These are phyloP conservation scores for Bonia amplexicaulis DNA, from an alignment of 176 grass and related monocot species.

Conservation along the genomic window DNA sequence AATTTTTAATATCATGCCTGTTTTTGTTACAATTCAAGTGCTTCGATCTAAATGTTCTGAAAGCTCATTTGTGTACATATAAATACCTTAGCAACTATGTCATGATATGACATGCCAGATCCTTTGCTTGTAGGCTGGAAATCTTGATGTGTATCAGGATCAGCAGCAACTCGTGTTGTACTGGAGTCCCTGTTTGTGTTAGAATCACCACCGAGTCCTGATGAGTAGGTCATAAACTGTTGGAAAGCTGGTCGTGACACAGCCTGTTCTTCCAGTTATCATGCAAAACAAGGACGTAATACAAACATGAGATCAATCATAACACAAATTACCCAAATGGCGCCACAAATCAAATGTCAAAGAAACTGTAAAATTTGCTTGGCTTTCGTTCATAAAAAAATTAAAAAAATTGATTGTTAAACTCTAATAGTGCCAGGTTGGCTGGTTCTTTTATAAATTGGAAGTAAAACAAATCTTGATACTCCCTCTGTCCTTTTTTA, in stretches of 20 bases:
- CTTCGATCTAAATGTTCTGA: background rate
- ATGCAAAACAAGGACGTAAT: background rate
- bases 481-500: background rate
- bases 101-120: constrained; percentile 36
- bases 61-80: constrained; percentile 4
- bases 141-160: constrained; percentile 71
- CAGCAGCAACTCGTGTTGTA: constrained; percentile 43
- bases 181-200: constrained; percentile 6
- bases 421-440: background rate
- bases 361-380: background rate
- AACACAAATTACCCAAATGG: background rate
- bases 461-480: background rate
- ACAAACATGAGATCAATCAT: background rate
- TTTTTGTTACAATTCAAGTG: background rate
- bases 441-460: background rate
- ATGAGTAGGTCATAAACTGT: constrained; percentile 45
- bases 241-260: constrained; percentile 30
- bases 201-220: constrained; percentile 35
- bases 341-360: background rate
- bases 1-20: background rate
- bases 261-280: constrained; percentile 33
- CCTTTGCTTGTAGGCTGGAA: constrained; percentile 71
- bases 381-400: too few species aligned
- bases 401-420: background rate
- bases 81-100: constrained; percentile 50